Base-by-base conservation (phyloP, 495 filamentous ascomycete genomes). In the Saxophila tyrrhenica region DNA sequence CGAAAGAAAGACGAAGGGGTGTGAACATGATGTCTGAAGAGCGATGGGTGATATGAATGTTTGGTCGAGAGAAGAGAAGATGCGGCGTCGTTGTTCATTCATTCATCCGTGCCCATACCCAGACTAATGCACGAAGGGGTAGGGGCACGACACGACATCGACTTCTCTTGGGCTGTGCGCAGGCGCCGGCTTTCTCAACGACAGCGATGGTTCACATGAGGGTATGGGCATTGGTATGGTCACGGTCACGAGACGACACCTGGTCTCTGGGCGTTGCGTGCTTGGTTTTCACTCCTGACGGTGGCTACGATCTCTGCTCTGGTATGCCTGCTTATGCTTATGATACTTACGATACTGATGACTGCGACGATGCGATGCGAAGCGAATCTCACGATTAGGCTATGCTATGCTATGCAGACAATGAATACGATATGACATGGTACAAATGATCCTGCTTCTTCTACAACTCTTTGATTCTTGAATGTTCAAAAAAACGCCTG, bases 401-500 rank as follows among this genome's bases (percentile, higher is more conserved):
- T 35, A 35, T 13, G 29, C 5, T 35, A 35, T 35, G 29, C 5
- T 35, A 35, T 13, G 5, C 29, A 35, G 29, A 35, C 13, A 35
- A 35, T n/a, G n/a, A n/a, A n/a, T n/a, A n/a, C n/a, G n/a, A n/a
- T n/a, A n/a, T n/a, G n/a, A n/a, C n/a, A n/a, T n/a, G n/a, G n/a
- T n/a, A n/a, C n/a, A n/a, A n/a, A n/a, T n/a, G n/a, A n/a, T n/a
- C n/a, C n/a, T n/a, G n/a, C n/a, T n/a, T n/a, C n/a, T n/a, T n/a
- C n/a, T n/a, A n/a, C n/a, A n/a, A n/a, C n/a, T n/a, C n/a, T n/a
- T n/a, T n/a, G n/a, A n/a, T n/a, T n/a, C 29, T 7, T 35, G 29
- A 35, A 35, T 35, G 29, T 35, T 35, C 43, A 52, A 24, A 43
- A 55, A 25, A 55, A 55, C 7, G 52, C 52, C 29, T 55, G 43